Base-by-base conservation (phyloP, 2,329 filamentous ascomycete genomes). In the Xylariaceae sp. region DNA sequence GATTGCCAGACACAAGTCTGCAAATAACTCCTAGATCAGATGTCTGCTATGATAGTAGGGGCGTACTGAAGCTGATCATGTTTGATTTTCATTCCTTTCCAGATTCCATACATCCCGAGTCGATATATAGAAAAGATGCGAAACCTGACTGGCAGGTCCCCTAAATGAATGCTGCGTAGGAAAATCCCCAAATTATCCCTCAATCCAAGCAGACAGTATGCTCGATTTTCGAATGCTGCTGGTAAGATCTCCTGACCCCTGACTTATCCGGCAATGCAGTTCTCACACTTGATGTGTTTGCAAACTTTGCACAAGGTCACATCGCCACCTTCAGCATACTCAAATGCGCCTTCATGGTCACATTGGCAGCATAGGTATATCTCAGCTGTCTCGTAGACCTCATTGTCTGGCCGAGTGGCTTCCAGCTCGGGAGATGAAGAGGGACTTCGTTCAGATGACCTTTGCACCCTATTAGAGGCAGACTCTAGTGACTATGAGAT, bases 321-420 rank as follows among this genome's bases (percentile, higher is more conserved):
- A 1, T 54, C 45, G 39, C 54, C 48, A 37, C 55, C 4, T 10
- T 2, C 48, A 7, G 4, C 41, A 30, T 66, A 59, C 9, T 52
- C 15, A 48, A 69, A 69, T 3, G 63, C 37, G n/a, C 52, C 58
- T 2, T 11, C 17, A 6, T 57, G 1, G 0, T 7, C 0, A n/a
- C 68, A 70, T 0, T 56, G 54, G 4, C 30, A 60, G 51, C 68
- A 70, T 2, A 0, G 45, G 9, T 63, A 61, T 9, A 47, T 8
- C 5, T 18, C 10, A 8, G 10, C 44, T 0, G 62, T 52, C 4
- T 58, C 13, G 18, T 51, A 3, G 2, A 34, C n/a, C 1, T 52
- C 55, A 3, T 60, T 56, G 41, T 62, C 58, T 2, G 55, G 45
- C 23, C 3, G 7, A n/a, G 51, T 15, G 10, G 49, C 23, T n/a